A percentile compares a stretch with the other conserved stretches of the same genome.
These are phyloP conservation scores for Plasmodium chabaudi DNA, from an alignment of 169 alveolate species.

Conservation along the genomic window DNA sequence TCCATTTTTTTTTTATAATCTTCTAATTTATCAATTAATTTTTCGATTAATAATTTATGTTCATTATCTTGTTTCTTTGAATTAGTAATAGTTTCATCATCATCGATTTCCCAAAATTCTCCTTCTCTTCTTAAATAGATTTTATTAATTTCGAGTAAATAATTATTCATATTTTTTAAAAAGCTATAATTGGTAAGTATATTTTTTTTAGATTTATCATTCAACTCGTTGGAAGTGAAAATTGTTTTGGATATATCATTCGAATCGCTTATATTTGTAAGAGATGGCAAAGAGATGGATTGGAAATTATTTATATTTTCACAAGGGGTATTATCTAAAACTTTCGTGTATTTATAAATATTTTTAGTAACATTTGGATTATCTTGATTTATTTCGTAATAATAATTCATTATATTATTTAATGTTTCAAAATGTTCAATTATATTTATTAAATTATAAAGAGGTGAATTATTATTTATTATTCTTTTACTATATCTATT, in stretches of 20 bases:
- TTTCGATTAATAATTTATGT: slow-evolving; percentile 42
- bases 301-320: neutral
- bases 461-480: slow-evolving; percentile 7
- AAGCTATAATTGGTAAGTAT: neutral
- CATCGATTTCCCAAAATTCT: slow-evolving; percentile 70
- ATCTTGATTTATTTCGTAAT: slow-evolving; percentile 19
- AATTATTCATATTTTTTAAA: slow-evolving; percentile 23
- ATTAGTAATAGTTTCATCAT: slow-evolving; percentile 9
- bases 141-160: slow-evolving; percentile 44
- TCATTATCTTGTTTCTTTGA: slow-evolving; percentile 15
- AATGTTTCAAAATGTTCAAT: slow-evolving; percentile 25
- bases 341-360: slow-evolving; percentile 13
- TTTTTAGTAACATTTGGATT: slow-evolving; percentile 25
- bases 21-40: slow-evolving; percentile 77
- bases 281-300: no score
- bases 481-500: neutral
- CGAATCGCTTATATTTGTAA: no score
- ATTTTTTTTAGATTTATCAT: no score
- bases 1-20: slow-evolving; percentile 82
- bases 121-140: slow-evolving; percentile 62
- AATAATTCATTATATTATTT: slow-evolving; percentile 40
- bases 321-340: neutral
- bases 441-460: slow-evolving; percentile 11
- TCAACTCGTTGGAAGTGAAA: no score
- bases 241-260: no score